phyloP scores from a whole-genome alignment of 345 rosid species.

The Moricandia arvensis region DNA sequence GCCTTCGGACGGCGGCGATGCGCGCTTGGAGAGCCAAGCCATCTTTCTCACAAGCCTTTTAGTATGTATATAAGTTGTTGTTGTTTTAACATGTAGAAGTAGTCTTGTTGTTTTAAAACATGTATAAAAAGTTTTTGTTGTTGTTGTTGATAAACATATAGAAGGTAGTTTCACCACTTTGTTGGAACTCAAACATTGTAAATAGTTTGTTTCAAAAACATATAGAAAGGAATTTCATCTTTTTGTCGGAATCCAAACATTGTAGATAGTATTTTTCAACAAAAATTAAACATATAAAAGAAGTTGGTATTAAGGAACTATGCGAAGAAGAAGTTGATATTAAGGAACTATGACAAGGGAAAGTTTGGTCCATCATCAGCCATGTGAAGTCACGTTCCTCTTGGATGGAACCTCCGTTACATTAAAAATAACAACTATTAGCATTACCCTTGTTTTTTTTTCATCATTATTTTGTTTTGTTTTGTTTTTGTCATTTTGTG shows the following conservation, averaged over 20 bases:
- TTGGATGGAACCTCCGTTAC: slow-evolving; percentile 27
- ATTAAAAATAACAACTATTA: slow-evolving; percentile 2
- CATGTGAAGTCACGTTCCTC: slow-evolving; percentile 36
- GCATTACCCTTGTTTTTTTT: slow-evolving; percentile 3
- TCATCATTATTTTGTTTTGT: neutral
- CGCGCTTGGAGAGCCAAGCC: too few relatives aligned
- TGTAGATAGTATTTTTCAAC: too few relatives aligned
- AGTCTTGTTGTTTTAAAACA: neutral
- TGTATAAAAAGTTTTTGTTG: neutral
- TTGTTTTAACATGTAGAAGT: too few relatives aligned
- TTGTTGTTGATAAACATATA: neutral
- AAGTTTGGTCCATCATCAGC: slow-evolving; percentile 26
- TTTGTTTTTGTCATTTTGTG: slow-evolving; percentile 29
- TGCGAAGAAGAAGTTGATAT: too few relatives aligned
- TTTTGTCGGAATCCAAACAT: too few relatives aligned
- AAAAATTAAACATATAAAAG: neutral
- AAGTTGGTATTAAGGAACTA: neutral
- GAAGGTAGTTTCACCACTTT: too few relatives aligned
- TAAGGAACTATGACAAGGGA: neutral
- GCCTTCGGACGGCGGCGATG: too few relatives aligned
- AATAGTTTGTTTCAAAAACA: too few relatives aligned
- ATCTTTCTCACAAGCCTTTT: too few relatives aligned
- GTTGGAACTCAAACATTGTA: too few relatives aligned
- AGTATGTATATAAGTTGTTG: too few relatives aligned
- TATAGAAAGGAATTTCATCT: too few relatives aligned